Base-by-base conservation (phyloP, 805 yeast species). In the Monosporozyma yasuniensis region DNA sequence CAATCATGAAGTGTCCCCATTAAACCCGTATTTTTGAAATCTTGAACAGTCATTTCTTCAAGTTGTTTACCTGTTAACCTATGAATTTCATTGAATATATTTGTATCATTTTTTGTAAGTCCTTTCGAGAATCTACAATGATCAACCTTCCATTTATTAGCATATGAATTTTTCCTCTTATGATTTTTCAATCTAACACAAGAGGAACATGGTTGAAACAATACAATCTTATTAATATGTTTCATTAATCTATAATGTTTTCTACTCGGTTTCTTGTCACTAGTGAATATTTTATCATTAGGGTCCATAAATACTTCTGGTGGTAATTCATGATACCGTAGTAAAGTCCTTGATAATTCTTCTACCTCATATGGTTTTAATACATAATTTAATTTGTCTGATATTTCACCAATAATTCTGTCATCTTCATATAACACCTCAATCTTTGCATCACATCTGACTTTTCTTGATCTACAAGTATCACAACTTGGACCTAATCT, bases 401-500 rank as follows among this genome's bases (percentile, higher is more conserved):
- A 52, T 18, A 56, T 47, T 18, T 52, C 47, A 18, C 53, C 47
- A 9, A 59, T 46, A 11, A 64, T 48, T n/a, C 50, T 14, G 14
- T 64, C 57, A 44, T 58, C 60, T 48, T 63, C 63, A 35, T 49
- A 48, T 14, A 79, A 52, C 22, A 77, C 69, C 32, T 66, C 63
- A 11, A 83, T 77, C 55, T 74, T 80, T 1, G 90, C 87, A 63
- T 83, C 81, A 67, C 91, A 84, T 65, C 81, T 84, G 51, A 83
- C 83, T 61, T 84, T 84, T 50, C 87, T 73, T 14, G 77, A 60
- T 48, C 89, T 71, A 63, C 91, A 84, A 45, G 77, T 69, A 61
- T 84, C 89, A 64, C 91, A 84, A 39, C 85, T 79, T 2, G 89
- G 89, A 0, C 91, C 89, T 18, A 78, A 70, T 52, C 91, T 68